These are phyloP conservation scores for Agaricus sinodeliciosus DNA, from an alignment of 768 basidiomycete species.

Conservation along the genomic window DNA sequence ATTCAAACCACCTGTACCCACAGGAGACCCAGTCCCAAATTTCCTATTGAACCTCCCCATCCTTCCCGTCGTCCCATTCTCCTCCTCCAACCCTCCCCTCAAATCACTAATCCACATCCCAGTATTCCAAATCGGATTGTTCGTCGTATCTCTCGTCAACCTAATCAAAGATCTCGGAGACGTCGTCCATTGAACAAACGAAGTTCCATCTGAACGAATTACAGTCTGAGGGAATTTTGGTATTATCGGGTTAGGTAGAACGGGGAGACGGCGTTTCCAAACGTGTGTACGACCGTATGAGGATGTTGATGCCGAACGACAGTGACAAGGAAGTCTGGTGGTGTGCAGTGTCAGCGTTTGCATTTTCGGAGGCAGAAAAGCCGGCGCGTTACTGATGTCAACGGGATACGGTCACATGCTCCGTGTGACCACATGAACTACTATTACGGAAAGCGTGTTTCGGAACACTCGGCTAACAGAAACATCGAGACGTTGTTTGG, in stretches of 20 bases:
- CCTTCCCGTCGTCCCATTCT: conserved; percentile 66
- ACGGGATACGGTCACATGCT: too few species aligned
- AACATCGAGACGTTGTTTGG: conserved; percentile 5
- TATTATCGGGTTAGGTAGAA: conserved; percentile 77
- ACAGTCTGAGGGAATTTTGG: conserved; percentile 85
- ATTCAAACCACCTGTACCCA: background rate
- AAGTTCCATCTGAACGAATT: conserved; percentile 82
- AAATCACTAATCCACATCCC: conserved; percentile 38
- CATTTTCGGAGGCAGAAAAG: too few species aligned
- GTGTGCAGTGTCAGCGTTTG: background rate
- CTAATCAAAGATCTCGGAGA: conserved; percentile 74
- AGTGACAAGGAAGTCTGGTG: background rate
- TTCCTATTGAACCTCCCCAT: conserved; percentile 74
- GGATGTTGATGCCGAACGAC: conserved; percentile 50
- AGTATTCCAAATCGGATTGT: conserved; percentile 83
- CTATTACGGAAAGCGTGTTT: too few species aligned
- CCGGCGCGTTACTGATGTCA: too few species aligned
- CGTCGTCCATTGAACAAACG: conserved; percentile 83
- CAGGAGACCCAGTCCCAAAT: conserved; percentile 34
- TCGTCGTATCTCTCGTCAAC: conserved; percentile 83
- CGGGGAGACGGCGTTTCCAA: conserved; percentile 59
- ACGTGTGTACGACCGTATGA: conserved; percentile 85
- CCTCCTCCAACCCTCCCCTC: conserved; percentile 49
- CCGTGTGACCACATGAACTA: too few species aligned
- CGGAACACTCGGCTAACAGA: background rate